Evolutionary conservation across 176 grass and related monocot species (phyloP).

Genomic region (Carex pumila): DNA sequence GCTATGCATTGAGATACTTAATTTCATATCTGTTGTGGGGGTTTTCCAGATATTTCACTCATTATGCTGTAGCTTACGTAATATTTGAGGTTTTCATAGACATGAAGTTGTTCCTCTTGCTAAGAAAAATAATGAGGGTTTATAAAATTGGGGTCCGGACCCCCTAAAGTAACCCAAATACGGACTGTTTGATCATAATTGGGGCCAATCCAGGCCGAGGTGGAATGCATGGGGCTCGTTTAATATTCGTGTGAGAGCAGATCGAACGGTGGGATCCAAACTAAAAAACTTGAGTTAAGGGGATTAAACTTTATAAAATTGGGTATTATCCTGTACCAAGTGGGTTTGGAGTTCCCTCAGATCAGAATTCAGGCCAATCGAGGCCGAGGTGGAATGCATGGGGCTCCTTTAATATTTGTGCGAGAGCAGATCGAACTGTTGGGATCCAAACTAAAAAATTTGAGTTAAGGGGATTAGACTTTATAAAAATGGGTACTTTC

Average conservation of each 20-base stretch:
- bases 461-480: background rate
- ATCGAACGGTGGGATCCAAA: too few relatives aligned
- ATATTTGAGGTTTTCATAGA: background rate
- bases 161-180: too few relatives aligned
- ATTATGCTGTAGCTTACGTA: background rate
- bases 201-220: too few relatives aligned
- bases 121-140: constrained; percentile 3
- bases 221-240: too few relatives aligned
- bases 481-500: background rate
- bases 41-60: background rate
- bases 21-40: background rate
- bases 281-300: too few relatives aligned
- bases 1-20: background rate
- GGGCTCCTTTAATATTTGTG: too few relatives aligned
- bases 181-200: too few relatives aligned
- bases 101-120: background rate
- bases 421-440: too few relatives aligned
- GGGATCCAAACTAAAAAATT: too few relatives aligned
- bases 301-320: background rate
- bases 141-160: too few relatives aligned
- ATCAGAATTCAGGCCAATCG: background rate
- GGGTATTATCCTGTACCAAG: background rate
- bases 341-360: background rate
- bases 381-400: too few relatives aligned
- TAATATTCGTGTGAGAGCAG: too few relatives aligned